Evolutionary conservation across 2,329 filamentous ascomycete genomes (phyloP).

Genomic region (Neurospora crassa): DNA sequence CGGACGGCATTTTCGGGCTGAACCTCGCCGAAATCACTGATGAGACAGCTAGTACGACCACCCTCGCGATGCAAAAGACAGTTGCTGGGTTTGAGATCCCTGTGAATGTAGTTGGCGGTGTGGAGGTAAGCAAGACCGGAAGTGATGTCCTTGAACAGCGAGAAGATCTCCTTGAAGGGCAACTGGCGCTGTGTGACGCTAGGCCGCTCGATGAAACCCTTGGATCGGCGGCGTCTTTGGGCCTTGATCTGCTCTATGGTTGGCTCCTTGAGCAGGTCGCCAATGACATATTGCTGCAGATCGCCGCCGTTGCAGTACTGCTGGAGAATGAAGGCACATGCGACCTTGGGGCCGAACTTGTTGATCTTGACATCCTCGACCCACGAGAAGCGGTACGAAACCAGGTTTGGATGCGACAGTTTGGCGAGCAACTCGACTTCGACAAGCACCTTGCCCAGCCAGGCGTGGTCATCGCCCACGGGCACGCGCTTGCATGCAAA

Average conservation of each 20-base stretch:
- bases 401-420: conserved; percentile 87
- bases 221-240: conserved; percentile 72
- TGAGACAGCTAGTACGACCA: conserved; percentile 65
- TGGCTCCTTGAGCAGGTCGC: conserved; percentile 49
- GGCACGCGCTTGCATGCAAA: conserved; percentile 97
- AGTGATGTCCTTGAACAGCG: conserved; percentile 91
- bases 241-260: conserved; percentile 85
- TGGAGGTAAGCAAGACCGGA: conserved; percentile 87
- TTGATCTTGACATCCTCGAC: conserved; percentile 79
- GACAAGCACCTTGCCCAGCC: conserved; percentile 87
- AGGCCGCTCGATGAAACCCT: conserved; percentile 59
- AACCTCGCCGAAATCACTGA: conserved; percentile 97
- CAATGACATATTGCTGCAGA: conserved; percentile 77
- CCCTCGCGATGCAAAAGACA: conserved; percentile 77
- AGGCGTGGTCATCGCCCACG: conserved; percentile 86
- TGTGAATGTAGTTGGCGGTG: conserved; percentile 84
- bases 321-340: conserved; percentile 92
- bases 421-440: conserved; percentile 90
- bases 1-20: conserved; percentile 73
- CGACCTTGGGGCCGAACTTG: conserved; percentile 81
- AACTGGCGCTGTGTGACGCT: conserved; percentile 32
- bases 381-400: conserved; percentile 97
- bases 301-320: conserved; percentile 96
- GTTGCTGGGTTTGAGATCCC: conserved; percentile 93
- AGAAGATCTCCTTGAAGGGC: conserved; percentile 88